Base-by-base conservation (phyloP, 108 stramenopile genomes). In the Cyclotella atomus region DNA sequence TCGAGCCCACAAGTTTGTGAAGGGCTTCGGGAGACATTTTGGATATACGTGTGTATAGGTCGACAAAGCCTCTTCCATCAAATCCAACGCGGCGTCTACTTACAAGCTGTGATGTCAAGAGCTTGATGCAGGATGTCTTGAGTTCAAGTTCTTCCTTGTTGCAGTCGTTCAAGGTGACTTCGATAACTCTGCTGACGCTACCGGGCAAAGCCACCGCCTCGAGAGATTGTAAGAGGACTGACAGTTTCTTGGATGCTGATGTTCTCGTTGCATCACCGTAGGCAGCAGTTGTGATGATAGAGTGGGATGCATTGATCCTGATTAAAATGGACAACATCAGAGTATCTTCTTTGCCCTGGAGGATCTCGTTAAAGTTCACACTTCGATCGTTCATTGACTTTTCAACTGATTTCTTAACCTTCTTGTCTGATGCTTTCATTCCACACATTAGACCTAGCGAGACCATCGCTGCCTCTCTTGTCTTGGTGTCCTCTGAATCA, bases 31-130 rank as follows among this genome's bases (percentile, higher is more conserved):
- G 10, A 5, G 85, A 59, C 75, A 83, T 79, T 68, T 75, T 86
- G 19, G 78, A 55, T 24, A 88, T 73, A 17, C 84, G 79, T 23
- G 75, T 50, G 14, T 83, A 83, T 21, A 86, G 59, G 23, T 85
- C 84, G 33, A 86, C 43, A 63, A 85, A 92, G 7, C 89, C 91
- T 36, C 85, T 73, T 20, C 88, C 91, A 66, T 89, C 91, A 65
- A 89, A 86, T 4, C 84, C 84, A 27, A 83, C 84, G 17, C 85
- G 70, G 2, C 88, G 84, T 15, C 89, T 82, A 29, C 83, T 85
- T 61, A 76, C 83, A 28, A 92, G 73, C 65, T 92, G 91, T 24
- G 89, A 87, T 14, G 80, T 43, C 10, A 92, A 76, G 23, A 92
- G 67, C 52, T 52, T 64, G 5, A 86, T 75, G 28, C 81, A 84